Conservation (phyloP, 176 grass and related monocot genomes). For the maize (Zea mays) region DNA sequence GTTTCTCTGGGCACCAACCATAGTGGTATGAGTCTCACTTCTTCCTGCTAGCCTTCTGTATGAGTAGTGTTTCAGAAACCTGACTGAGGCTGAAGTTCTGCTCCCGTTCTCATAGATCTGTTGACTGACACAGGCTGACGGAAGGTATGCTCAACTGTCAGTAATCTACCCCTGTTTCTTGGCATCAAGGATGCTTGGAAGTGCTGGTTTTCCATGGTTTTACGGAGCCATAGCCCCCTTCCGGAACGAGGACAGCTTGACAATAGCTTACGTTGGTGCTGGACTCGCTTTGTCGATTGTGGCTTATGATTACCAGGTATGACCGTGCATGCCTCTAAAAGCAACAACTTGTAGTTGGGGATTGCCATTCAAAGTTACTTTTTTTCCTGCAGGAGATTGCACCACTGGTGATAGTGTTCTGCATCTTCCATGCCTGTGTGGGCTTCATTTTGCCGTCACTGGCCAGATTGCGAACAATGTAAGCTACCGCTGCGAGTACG, state of each 20-base stretch:
- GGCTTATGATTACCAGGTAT: slow-evolving; percentile 94
- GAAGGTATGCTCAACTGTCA: slow-evolving; percentile 72
- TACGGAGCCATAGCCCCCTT: slow-evolving; percentile 49
- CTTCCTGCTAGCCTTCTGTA: slow-evolving; percentile 17
- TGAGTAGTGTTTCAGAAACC: slow-evolving; percentile 9
- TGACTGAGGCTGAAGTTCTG: not conserved
- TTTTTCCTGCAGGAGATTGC: slow-evolving; percentile 69
- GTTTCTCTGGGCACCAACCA: slow-evolving; percentile 90
- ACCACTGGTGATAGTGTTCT: slow-evolving; percentile 71
- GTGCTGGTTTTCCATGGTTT: slow-evolving; percentile 74
- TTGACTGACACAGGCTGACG: slow-evolving; percentile 65
- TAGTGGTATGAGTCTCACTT: slow-evolving; percentile 65
- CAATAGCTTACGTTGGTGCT: slow-evolving; percentile 55
- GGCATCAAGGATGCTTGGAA: slow-evolving; percentile 80
- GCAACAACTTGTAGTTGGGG: slow-evolving; percentile 8
- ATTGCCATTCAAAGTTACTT: not conserved
- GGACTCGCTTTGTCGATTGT: slow-evolving; percentile 60
- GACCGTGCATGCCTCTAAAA: not conserved
- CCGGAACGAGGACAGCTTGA: slow-evolving; percentile 63
- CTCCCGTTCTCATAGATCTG: slow-evolving; percentile 14
- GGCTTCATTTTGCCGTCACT: slow-evolving; percentile 89
- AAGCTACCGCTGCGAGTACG: slow-evolving; percentile 26
- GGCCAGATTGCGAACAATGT: slow-evolving; percentile 81
- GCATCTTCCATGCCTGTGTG: slow-evolving; percentile 81
- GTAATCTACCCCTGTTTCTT: slow-evolving; percentile 80